Conservation (phyloP, 208 protist species). For the Wallacemonas collosoma region DNA sequence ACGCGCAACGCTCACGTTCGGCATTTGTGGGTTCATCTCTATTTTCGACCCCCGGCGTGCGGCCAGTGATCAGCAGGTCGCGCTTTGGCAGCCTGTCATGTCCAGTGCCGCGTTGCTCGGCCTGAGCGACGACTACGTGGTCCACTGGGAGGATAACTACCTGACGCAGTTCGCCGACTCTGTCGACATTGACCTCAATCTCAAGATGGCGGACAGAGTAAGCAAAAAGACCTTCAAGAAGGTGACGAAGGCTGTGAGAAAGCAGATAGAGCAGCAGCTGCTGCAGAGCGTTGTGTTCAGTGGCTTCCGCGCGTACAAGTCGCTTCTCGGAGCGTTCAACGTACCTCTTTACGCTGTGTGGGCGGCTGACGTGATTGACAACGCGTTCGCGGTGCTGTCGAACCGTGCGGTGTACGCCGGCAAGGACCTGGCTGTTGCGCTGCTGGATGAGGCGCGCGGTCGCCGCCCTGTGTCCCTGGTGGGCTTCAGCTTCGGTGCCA, state of each 20-base stretch:
- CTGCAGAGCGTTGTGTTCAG: constrained; percentile 65
- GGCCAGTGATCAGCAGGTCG: constrained; percentile 77
- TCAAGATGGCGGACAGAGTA: constrained; percentile 44
- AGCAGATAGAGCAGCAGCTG: constrained; percentile 33
- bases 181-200: constrained; percentile 50
- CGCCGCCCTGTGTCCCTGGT: constrained; percentile 84
- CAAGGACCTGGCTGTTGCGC: constrained; percentile 71
- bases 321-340: constrained; percentile 60
- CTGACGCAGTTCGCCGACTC: constrained; percentile 66
- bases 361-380: constrained; percentile 84
- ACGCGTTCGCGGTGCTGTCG: constrained; percentile 68
- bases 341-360: constrained; percentile 81
- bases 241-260: constrained; percentile 45
- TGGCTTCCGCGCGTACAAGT: constrained; percentile 63
- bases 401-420: constrained; percentile 78
- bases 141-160: constrained; percentile 85
- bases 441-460: constrained; percentile 65
- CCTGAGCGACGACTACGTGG: constrained; percentile 55
- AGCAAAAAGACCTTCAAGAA: constrained; percentile 39
- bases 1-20: constrained; percentile 54
- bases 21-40: constrained; percentile 72
- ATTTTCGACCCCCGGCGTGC: constrained; percentile 75
- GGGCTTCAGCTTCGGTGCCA: constrained; percentile 85
- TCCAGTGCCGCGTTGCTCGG: constrained; percentile 34
- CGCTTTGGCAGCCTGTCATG: constrained; percentile 69